phyloP scores from a whole-genome alignment of 257 asterid species.

The Henckelia pumila region DNA sequence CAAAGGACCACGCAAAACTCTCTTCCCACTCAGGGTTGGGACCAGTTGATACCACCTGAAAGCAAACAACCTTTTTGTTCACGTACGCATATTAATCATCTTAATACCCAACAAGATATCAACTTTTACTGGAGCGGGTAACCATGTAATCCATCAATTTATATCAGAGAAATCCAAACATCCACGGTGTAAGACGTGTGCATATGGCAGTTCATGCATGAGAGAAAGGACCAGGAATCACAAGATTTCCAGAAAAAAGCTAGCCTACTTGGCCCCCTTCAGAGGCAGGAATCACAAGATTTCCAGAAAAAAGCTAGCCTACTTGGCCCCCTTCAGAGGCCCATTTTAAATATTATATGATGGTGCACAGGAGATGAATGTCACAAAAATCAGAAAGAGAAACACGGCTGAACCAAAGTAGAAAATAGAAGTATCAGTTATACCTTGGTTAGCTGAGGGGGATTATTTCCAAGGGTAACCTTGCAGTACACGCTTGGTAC shows the following conservation, averaged over 20 bases:
- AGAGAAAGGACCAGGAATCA: background rate
- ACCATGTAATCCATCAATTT: background rate
- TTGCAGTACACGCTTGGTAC: constrained; percentile 91
- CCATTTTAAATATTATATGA: background rate
- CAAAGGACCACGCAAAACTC: constrained; percentile 91
- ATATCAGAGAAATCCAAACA: background rate
- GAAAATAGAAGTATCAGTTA: constrained; percentile 1
- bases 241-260: background rate
- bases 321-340: background rate
- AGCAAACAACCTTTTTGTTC: constrained; percentile 18
- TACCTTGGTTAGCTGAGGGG: constrained; percentile 92
- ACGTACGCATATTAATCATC: background rate
- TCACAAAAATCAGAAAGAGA: background rate
- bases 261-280: background rate
- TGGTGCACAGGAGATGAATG: background rate
- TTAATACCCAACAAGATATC: background rate
- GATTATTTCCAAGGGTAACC: constrained; percentile 89
- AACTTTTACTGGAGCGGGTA: background rate
- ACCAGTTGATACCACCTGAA: constrained; percentile 85
- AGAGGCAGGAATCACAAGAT: no score
- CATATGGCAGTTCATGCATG: background rate
- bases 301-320: no score
- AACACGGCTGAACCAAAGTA: background rate
- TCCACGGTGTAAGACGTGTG: background rate
- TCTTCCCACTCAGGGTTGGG: constrained; percentile 99